Evolutionary conservation across 2,329 filamentous ascomycete genomes (phyloP).

Genomic region (Colletotrichum sansevieriae): DNA sequence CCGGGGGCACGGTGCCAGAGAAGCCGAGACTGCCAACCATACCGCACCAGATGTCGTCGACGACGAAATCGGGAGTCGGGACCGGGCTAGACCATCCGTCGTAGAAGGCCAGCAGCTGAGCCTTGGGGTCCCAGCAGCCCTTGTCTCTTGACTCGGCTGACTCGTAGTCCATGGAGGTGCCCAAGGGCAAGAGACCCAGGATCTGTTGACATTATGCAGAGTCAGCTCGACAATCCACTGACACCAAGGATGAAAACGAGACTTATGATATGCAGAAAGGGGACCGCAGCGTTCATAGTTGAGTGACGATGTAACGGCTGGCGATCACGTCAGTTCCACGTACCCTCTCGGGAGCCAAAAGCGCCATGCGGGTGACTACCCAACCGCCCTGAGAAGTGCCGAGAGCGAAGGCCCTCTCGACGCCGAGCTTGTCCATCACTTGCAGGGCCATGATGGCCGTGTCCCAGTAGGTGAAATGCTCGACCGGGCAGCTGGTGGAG

Average conservation of each 20-base stretch:
- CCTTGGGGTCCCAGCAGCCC: constrained; percentile 64
- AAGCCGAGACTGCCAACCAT: constrained; percentile 62
- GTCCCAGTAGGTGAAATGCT: constrained; percentile 70
- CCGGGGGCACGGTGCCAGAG: constrained; percentile 53
- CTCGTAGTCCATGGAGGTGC: constrained; percentile 67
- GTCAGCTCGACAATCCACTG: neutral
- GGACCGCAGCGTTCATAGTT: no score
- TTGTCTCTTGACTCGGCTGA: constrained; percentile 58
- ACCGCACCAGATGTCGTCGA: constrained; percentile 60
- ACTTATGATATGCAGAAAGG: neutral
- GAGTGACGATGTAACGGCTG: neutral
- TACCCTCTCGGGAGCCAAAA: constrained; percentile 63
- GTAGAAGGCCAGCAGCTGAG: constrained; percentile 57
- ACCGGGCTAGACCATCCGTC: constrained; percentile 55
- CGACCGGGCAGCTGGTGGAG: constrained; percentile 55
- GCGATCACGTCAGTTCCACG: constrained; percentile 34
- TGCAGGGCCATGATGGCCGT: constrained; percentile 67
- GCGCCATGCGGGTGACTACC: constrained; percentile 64
- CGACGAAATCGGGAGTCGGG: constrained; percentile 61
- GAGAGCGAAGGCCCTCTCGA: constrained; percentile 62
- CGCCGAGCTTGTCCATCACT: constrained; percentile 64
- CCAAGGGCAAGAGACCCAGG: constrained; percentile 61
- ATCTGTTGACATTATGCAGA: constrained; percentile 51
- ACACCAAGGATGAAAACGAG: neutral
- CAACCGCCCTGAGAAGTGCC: constrained; percentile 67